Conservation (phyloP, 2,329 filamentous ascomycete species). For the Colletotrichum sidae region DNA sequence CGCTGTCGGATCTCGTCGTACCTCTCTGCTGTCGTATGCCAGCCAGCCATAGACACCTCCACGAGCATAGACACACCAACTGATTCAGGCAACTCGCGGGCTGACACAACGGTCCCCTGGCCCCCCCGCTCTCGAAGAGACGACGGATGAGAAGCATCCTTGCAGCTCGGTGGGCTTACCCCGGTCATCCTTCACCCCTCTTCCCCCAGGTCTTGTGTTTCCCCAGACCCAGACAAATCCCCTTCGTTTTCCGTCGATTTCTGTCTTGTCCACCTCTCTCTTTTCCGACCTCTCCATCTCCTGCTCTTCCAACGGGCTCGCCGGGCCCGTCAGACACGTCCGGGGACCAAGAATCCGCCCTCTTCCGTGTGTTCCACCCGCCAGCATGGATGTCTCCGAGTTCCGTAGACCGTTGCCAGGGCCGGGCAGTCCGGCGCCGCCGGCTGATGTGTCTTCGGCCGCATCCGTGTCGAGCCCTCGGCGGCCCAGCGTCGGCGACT, state of each 20-base stretch:
- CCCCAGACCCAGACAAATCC: constrained; percentile 28
- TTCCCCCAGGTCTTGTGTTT: constrained; percentile 16
- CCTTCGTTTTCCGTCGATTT: constrained; percentile 31
- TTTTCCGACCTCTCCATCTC: constrained; percentile 31
- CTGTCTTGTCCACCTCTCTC: constrained; percentile 19
- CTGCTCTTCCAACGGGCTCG: background rate
- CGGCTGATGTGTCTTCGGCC: constrained; percentile 17
- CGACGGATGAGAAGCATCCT: constrained; percentile 10
- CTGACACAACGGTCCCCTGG: background rate
- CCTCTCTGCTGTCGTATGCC: too few species aligned
- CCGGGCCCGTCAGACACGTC: background rate
- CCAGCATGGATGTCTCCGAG: constrained; percentile 21
- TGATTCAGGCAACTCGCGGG: background rate
- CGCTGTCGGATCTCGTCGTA: too few species aligned
- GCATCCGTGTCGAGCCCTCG: constrained; percentile 18
- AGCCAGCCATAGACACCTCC: too few species aligned
- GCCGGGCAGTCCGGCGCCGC: constrained; percentile 21
- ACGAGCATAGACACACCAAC: background rate
- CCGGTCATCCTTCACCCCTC: constrained; percentile 3
- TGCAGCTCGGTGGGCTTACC: constrained; percentile 9
- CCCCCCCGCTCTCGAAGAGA: constrained; percentile 1
- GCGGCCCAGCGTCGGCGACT: constrained; percentile 1
- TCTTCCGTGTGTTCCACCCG: background rate
- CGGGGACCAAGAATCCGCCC: constrained; percentile 14
- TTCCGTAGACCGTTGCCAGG: constrained; percentile 23